Evolutionary conservation across 176 grass and related monocot genomes (phyloP), one percentile per base, ranked within the genome.

Genomic region (Triticum dicoccoides): DNA sequence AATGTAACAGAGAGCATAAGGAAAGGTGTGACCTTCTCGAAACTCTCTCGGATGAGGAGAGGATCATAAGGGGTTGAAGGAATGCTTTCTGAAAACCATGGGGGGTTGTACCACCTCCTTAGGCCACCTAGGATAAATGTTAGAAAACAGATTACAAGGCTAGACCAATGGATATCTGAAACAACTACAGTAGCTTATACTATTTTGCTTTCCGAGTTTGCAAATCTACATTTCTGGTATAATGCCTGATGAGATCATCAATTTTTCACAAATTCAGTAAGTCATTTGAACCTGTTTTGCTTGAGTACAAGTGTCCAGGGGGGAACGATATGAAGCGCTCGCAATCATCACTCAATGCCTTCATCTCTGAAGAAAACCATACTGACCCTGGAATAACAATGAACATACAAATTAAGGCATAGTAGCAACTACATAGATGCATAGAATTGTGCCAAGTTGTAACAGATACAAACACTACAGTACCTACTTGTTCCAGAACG

Each of bases 341-440:
- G 11, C 97, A 99, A 49, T 99, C 97, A 91, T 99, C 97, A 87
- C 94, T 99, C 35, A 99, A 59, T 32, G 94, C 97, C 82, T 99
- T 99, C 97, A 99, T 99, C 92, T 99, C 97, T 81, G 97, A 99
- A 78, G 97, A 88, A 85, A 99, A 97, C 97, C 97, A 99, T 91
- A 94, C 68, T 34, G 97, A 99, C 56, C 97, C 97, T 99, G 92
- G 72, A 88, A 91, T 89, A 27, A 76, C 15, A 89, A 64, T 3
- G 37, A 12, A 82, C 25, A n/a, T 38, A 71, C 0, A 3, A 52
- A 88, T 77, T 71, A 95, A 73, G 71, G 11, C 1, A 29, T 62
- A 76, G 64, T 25, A 17, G 25, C 5, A 76, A 37, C 45, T 74
- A 42, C 45, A 11, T 25, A 76, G 76, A 75, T 79, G 77, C 21